Conservation (phyloP, 1,139 yeast genomes). For the Pichia sp. region DNA sequence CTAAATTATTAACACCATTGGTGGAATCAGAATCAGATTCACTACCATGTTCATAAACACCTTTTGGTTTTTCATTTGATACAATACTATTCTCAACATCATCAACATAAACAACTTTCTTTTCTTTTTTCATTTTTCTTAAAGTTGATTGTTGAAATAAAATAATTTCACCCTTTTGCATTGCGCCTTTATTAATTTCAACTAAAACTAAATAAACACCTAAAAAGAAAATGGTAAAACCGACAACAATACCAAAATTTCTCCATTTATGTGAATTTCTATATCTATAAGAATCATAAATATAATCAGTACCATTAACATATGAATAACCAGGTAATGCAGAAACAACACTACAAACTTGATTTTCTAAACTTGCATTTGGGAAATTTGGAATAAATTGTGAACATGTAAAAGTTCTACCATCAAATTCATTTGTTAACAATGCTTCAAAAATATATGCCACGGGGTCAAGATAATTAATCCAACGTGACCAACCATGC, state of each 20-base stretch:
- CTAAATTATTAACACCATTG: slow-evolving; percentile 12
- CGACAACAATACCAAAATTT: slow-evolving; percentile 31
- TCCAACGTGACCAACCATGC: slow-evolving; percentile 65
- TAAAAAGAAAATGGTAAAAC: slow-evolving; percentile 30
- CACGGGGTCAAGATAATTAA: slow-evolving; percentile 49
- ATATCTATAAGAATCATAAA: slow-evolving; percentile 27
- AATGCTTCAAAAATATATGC: slow-evolving; percentile 51
- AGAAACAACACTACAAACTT: slow-evolving; percentile 62
- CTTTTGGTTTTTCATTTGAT: slow-evolving; percentile 14
- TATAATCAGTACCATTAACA: slow-evolving; percentile 29
- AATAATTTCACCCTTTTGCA: slow-evolving; percentile 32
- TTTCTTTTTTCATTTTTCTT: slow-evolving; percentile 20
- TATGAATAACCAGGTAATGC: slow-evolving; percentile 31
- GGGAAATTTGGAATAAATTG: slow-evolving; percentile 47
- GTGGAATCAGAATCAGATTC: slow-evolving; percentile 4
- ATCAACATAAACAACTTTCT: slow-evolving; percentile 1
- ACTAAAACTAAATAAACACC: slow-evolving; percentile 25
- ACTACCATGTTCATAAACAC: slow-evolving; percentile 12
- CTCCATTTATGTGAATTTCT: slow-evolving; percentile 30
- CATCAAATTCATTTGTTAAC: slow-evolving; percentile 49
- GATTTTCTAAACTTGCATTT: slow-evolving; percentile 33
- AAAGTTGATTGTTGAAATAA: slow-evolving; percentile 27
- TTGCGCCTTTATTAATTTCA: slow-evolving; percentile 30
- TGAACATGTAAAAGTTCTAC: slow-evolving; percentile 45
- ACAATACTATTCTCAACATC: slow-evolving; percentile 11